Conservation (phyloP, 1,284 basidiomycete species). For the Xerocomus tenax region DNA sequence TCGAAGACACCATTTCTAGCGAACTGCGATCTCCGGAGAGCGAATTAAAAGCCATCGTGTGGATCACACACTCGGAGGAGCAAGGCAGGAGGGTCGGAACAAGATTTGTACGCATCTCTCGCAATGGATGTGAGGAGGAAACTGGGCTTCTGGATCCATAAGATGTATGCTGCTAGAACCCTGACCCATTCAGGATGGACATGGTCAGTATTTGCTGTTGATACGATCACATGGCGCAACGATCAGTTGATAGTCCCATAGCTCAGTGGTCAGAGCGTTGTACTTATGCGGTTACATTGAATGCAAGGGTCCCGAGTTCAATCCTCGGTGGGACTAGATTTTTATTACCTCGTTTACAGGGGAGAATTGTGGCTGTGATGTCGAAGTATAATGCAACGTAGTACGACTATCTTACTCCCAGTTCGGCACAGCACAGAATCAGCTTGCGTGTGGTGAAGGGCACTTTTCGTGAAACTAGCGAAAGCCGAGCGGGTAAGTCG, state of each 20-base stretch:
- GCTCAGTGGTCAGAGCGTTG: conserved; percentile 36
- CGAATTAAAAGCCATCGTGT: conserved; percentile 64
- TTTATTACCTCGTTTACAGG: no score
- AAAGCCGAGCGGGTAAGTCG: no score
- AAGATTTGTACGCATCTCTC: conserved; percentile 50
- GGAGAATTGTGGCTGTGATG: no score
- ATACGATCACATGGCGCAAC: fast-evolving
- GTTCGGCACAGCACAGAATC: no score
- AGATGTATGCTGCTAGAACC: neutral
- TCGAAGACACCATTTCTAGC: conserved; percentile 55
- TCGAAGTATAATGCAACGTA: no score
- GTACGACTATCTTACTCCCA: no score
- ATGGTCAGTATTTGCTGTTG: neutral
- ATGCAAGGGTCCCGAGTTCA: conserved; percentile 35
- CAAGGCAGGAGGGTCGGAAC: conserved; percentile 70
- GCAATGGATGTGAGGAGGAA: conserved; percentile 44
- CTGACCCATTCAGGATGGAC: neutral
- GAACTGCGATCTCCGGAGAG: conserved; percentile 44
- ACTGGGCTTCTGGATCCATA: conserved; percentile 20
- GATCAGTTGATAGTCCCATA: conserved; percentile 28
- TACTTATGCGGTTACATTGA: conserved; percentile 34
- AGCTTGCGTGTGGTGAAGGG: no score
- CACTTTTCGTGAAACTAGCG: no score
- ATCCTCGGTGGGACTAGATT: conserved; percentile 33
- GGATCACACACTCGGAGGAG: conserved; percentile 82